Evolutionary conservation across 805 yeast genomes (phyloP).

Genomic region (Candida peoriensis): DNA sequence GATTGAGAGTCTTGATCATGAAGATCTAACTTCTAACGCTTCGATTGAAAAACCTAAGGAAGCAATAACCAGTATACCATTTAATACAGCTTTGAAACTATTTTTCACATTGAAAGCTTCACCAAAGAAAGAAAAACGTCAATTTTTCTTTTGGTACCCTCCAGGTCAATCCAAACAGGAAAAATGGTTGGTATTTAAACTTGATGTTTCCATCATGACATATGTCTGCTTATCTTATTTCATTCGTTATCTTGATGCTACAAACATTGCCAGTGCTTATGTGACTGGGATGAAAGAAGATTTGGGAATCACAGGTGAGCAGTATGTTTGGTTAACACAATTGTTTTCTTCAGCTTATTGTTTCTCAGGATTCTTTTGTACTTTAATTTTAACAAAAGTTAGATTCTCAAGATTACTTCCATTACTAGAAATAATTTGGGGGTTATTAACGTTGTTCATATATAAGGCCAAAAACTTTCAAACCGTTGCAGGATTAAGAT

Average conservation of each 20-base stretch:
- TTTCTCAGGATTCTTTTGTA: conserved; percentile 5
- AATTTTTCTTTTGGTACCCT: conserved; percentile 17
- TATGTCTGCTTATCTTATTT: conserved; percentile 13
- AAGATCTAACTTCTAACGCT: too few relatives aligned
- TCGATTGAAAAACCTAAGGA: not conserved
- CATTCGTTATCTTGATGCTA: conserved; percentile 49
- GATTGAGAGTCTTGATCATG: too few relatives aligned
- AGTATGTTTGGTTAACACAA: conserved; percentile 22
- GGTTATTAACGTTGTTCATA: conserved; percentile 45
- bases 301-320: conserved; percentile 44
- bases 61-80: conserved; percentile 7
- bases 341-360: conserved; percentile 8
- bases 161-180: conserved; percentile 7
- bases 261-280: conserved; percentile 55
- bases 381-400: conserved; percentile 5
- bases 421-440: conserved; percentile 15
- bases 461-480: conserved; percentile 6
- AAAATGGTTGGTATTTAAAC: conserved; percentile 7
- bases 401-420: conserved; percentile 7
- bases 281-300: conserved; percentile 50
- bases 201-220: conserved; percentile 10
- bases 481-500: conserved; percentile 45
- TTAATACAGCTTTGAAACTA: conserved; percentile 8
- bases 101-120: conserved; percentile 14
- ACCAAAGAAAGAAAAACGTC: conserved; percentile 6